These are phyloP conservation scores for Isoetes taiwanensis DNA, from an alignment of 75 land plant species.

Conservation along the genomic window DNA sequence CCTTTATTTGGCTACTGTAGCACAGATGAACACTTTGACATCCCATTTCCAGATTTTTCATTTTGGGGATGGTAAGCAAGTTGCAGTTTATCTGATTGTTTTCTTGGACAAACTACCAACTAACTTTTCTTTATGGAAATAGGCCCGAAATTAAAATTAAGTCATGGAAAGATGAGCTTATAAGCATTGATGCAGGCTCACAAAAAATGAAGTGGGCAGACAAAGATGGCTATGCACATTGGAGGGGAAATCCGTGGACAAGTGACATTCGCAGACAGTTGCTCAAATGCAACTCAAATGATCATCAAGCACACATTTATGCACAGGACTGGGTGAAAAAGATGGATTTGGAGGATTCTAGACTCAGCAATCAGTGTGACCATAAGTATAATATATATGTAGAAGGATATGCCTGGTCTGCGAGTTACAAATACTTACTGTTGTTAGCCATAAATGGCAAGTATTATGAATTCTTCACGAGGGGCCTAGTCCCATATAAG, in stretches of 20 bases:
- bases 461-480: conserved; percentile 47
- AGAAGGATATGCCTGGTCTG: conserved; percentile 67
- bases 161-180: conserved; percentile 37
- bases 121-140: no score
- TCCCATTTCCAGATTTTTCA: neutral
- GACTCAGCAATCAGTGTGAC: no score
- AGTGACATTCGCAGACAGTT: no score
- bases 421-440: conserved; percentile 56
- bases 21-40: neutral
- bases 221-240: no score
- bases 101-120: neutral
- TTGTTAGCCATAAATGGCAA: conserved; percentile 26
- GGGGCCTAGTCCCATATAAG: conserved; percentile 35
- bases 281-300: no score
- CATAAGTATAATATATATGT: conserved; percentile 64
- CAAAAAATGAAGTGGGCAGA: no score
- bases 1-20: neutral
- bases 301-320: no score
- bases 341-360: no score
- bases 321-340: no score
- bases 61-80: neutral
- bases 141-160: conserved; percentile 50
- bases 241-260: no score
- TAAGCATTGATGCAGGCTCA: no score
- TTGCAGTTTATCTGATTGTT: neutral